These are phyloP conservation scores for Dactylellina drechsleri DNA, from an alignment of 2,329 filamentous ascomycete species.

Conservation along the genomic window DNA sequence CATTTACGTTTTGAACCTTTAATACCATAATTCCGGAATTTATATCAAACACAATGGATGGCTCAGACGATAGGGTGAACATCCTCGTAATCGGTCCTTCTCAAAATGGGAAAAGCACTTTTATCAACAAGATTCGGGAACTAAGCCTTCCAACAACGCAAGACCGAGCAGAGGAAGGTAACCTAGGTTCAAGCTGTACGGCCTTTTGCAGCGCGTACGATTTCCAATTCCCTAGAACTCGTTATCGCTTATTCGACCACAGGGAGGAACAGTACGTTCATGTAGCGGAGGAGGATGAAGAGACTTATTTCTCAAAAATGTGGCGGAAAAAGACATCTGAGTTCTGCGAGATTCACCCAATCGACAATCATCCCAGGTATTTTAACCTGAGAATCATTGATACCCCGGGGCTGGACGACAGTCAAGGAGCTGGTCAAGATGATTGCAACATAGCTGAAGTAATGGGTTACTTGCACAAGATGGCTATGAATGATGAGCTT, in stretches of 20 bases:
- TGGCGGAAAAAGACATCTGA: constrained; percentile 28
- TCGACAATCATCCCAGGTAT: constrained; percentile 4
- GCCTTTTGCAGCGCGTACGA: constrained; percentile 16
- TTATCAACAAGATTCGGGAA: constrained; percentile 37
- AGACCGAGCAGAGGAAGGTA: constrained; percentile 5
- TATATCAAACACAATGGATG: not conserved
- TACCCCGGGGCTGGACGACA: constrained; percentile 36
- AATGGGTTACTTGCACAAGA: constrained; percentile 26
- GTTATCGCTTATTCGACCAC: constrained; percentile 22
- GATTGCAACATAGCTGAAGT: constrained; percentile 37
- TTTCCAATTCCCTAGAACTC: constrained; percentile 15
- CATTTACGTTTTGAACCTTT: too few relatives aligned
- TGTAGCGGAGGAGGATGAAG: constrained; percentile 27
- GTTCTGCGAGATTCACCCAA: not conserved
- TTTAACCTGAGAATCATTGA: constrained; percentile 27
- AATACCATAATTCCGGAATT: too few relatives aligned
- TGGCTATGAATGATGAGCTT: not conserved
- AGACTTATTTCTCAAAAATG: constrained; percentile 12
- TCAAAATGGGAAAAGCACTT: constrained; percentile 40
- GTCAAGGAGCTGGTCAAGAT: constrained; percentile 17
- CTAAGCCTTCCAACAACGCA: not conserved
- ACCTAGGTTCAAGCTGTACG: constrained; percentile 24
- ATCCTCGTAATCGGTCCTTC: constrained; percentile 38
- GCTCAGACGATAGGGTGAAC: constrained; percentile 11
- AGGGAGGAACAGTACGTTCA: not conserved